These are phyloP conservation scores for Juglanconis oblonga DNA, from an alignment of 2,329 filamentous ascomycete genomes.

Conservation along the genomic window DNA sequence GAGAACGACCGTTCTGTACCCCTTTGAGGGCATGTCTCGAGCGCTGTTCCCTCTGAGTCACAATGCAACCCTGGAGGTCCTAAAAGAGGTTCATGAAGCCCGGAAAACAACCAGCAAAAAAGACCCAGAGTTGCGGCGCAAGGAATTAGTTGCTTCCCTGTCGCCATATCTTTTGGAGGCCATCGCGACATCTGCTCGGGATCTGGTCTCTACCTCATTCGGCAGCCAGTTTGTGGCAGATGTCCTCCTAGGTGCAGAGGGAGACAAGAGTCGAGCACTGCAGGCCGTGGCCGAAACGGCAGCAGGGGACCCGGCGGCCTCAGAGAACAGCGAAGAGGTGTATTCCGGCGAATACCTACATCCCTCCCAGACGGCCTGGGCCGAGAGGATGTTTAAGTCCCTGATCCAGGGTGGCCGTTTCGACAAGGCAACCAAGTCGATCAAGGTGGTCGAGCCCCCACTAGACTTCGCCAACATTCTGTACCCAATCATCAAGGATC, in stretches of 20 bases:
- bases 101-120: slow-evolving; percentile 90
- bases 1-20: slow-evolving; percentile 71
- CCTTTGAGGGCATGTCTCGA: slow-evolving; percentile 67
- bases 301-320: slow-evolving; percentile 49
- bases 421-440: slow-evolving; percentile 68
- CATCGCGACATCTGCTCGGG: slow-evolving; percentile 64
- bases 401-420: slow-evolving; percentile 87
- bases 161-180: slow-evolving; percentile 73
- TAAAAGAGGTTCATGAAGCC: slow-evolving; percentile 76
- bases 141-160: slow-evolving; percentile 72
- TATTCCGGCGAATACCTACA: slow-evolving; percentile 43
- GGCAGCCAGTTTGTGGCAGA: slow-evolving; percentile 86
- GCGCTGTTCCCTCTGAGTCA: slow-evolving; percentile 61
- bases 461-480: slow-evolving; percentile 77
- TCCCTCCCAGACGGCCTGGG: slow-evolving; percentile 58
- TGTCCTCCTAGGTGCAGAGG: slow-evolving; percentile 71
- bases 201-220: slow-evolving; percentile 72
- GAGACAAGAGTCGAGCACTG: slow-evolving; percentile 74
- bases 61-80: slow-evolving; percentile 63
- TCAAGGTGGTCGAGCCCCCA: slow-evolving; percentile 70
- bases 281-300: slow-evolving; percentile 65
- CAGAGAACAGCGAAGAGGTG: slow-evolving; percentile 35
- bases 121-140: slow-evolving; percentile 70
- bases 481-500: slow-evolving; percentile 75
- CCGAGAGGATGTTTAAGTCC: slow-evolving; percentile 84